Conservation (phyloP, 768 basidiomycete species). For the Lentinula sp. region DNA sequence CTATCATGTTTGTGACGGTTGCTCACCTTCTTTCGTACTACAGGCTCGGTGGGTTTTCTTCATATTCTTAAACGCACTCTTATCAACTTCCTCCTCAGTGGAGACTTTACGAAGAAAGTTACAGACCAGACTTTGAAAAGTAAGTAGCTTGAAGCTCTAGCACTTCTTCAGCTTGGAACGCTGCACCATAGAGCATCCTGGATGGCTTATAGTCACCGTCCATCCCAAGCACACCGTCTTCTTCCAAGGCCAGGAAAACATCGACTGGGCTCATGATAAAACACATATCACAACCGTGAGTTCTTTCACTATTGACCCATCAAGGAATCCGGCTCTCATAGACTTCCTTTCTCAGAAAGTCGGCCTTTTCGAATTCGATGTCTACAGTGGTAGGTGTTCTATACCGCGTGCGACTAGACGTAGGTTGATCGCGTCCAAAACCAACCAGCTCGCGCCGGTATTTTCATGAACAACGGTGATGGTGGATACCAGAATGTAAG, state of each 20-base stretch:
- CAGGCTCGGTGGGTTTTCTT: background rate
- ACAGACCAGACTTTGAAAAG: background rate
- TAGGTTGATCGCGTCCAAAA: no score
- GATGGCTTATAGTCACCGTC: background rate
- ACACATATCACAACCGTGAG: background rate
- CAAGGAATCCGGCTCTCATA: no score
- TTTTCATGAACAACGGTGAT: background rate
- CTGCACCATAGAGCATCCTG: background rate
- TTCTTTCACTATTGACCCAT: background rate
- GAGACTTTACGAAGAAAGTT: background rate
- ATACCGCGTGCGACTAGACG: no score
- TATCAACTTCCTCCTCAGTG: background rate
- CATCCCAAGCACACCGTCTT: background rate
- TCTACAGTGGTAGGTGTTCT: background rate
- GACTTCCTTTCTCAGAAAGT: background rate
- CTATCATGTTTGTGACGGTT: background rate
- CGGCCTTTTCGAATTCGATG: background rate
- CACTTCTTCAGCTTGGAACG: background rate
- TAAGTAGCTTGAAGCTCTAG: background rate
- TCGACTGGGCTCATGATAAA: background rate
- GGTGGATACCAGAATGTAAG: background rate
- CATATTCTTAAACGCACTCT: background rate
- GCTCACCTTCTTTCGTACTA: background rate
- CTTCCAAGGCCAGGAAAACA: background rate
- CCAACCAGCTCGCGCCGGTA: background rate